A percentile compares a stretch with the other conserved stretches of the same genome.
phyloP scores from a whole-genome alignment of 2,329 filamentous ascomycete species.

The Aspergillus clavatus region DNA sequence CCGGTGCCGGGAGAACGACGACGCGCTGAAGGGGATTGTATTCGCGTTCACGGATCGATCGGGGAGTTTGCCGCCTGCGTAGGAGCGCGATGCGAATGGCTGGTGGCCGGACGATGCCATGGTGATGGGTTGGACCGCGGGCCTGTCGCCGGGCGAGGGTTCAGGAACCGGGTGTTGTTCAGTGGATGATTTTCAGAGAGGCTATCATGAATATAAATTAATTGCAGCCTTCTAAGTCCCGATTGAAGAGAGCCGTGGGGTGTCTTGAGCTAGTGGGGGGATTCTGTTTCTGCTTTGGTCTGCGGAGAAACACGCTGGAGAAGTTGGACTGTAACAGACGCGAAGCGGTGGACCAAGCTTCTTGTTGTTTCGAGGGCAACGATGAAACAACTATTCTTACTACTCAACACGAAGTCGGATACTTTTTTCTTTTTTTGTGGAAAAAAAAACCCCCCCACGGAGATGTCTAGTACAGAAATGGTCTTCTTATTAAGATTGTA shows the following conservation, averaged over 20 bases:
- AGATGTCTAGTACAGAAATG: too few relatives aligned
- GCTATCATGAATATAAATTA: background rate
- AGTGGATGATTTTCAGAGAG: too few relatives aligned
- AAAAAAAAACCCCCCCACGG: too few relatives aligned
- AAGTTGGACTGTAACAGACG: background rate
- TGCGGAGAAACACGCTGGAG: background rate
- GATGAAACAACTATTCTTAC: background rate
- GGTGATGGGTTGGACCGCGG: slow-evolving; percentile 12
- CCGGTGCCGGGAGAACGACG: slow-evolving; percentile 40
- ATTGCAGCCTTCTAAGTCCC: background rate
- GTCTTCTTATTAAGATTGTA: too few relatives aligned
- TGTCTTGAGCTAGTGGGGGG: too few relatives aligned
- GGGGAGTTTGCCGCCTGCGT: slow-evolving; percentile 50
- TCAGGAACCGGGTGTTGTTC: slow-evolving; percentile 1
- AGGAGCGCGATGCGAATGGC: slow-evolving; percentile 52
- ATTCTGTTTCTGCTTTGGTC: background rate
- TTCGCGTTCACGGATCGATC: slow-evolving; percentile 43
- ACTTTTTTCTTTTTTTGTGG: too few relatives aligned
- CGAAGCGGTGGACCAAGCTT: background rate
- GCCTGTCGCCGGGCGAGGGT: slow-evolving; percentile 3
- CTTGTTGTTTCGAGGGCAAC: background rate
- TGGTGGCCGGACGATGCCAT: slow-evolving; percentile 54
- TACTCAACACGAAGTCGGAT: too few relatives aligned
- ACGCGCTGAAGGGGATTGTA: slow-evolving; percentile 42
- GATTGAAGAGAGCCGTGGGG: too few relatives aligned